Base-by-base conservation (phyloP, 805 yeast genomes). In the Zygoascus tannicola region DNA sequence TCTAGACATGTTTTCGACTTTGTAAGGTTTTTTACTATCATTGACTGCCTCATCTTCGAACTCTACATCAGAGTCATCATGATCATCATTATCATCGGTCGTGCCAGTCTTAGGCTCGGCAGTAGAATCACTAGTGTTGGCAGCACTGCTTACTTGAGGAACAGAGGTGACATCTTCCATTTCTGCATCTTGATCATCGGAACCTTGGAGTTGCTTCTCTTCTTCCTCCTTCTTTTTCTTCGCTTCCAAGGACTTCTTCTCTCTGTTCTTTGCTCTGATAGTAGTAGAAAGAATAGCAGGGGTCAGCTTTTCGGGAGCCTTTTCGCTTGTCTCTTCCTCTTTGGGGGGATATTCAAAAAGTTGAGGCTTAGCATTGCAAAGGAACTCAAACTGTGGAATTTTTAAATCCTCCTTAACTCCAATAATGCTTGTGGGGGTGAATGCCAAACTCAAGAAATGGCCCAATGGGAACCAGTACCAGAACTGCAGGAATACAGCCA, bases 391-490 rank as follows among this genome's bases (percentile, higher is more conserved):
- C 58, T 84, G 76, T 23, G 98, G 97, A 48, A 85, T 81, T 62
- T 81, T 81, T 62, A 90, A 73, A 63, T 88, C 95, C 49, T 76
- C 81, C 45, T 80, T 78, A 10, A 92, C 84, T 51, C 95, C 96
- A 53, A 85, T 78, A 18, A 90, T 75, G 4, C 94, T 78, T 2
- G 97, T 92, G 43, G 98, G 96, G 5, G 92, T 76, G 66, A 88
- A 88, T 30, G 97, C 85, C 53, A 92, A 74, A 16, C 94, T 80
- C 56, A 92, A 68, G 69, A 92, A 92, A 65, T 92, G 97, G 1
- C 97, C 78, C 46, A 88, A 73, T 47, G 98, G 98, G 78, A 81
- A 92, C 98, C 98, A 92, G 66, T 87, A 85, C 98, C 98, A 92
- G 60, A 84, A 85, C 68, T 92, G 98, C 8, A 83, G 69, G 60